phyloP scores from a whole-genome alignment of 441 rosid species.

The Erodium moschatum region DNA sequence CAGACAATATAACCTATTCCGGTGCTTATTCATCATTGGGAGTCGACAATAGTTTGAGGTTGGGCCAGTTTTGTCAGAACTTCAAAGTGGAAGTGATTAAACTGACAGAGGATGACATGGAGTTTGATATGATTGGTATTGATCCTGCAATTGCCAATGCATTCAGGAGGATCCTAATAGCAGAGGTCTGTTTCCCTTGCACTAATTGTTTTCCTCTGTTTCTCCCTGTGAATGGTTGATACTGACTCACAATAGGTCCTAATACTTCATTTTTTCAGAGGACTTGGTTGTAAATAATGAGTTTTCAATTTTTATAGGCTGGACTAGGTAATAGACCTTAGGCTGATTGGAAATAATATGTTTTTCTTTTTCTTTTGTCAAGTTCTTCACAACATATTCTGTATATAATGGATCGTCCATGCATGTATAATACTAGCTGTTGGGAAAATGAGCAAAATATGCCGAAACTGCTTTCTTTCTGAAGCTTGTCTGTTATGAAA shows the following conservation, averaged over 20 bases:
- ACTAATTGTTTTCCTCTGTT: background rate
- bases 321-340: background rate
- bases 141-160: slow-evolving; percentile 79
- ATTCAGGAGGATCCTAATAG: slow-evolving; percentile 73
- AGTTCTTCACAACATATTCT: background rate
- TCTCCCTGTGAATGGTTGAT: background rate
- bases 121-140: slow-evolving; percentile 80
- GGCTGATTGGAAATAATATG: background rate
- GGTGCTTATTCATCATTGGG: slow-evolving; percentile 70
- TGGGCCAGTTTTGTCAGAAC: slow-evolving; percentile 42
- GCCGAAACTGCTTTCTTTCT: background rate
- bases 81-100: slow-evolving; percentile 53
- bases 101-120: slow-evolving; percentile 49
- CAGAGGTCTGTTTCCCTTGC: slow-evolving; percentile 50
- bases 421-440: background rate
- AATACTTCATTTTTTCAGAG: background rate
- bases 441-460: background rate
- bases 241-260: background rate
- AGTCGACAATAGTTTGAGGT: slow-evolving; percentile 52
- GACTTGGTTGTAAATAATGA: background rate
- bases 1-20: slow-evolving; percentile 43
- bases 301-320: background rate
- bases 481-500: background rate
- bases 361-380: background rate
- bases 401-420: background rate